Evolutionary conservation across 495 filamentous ascomycete genomes (phyloP).

Genomic region (Neurospora sp.): DNA sequence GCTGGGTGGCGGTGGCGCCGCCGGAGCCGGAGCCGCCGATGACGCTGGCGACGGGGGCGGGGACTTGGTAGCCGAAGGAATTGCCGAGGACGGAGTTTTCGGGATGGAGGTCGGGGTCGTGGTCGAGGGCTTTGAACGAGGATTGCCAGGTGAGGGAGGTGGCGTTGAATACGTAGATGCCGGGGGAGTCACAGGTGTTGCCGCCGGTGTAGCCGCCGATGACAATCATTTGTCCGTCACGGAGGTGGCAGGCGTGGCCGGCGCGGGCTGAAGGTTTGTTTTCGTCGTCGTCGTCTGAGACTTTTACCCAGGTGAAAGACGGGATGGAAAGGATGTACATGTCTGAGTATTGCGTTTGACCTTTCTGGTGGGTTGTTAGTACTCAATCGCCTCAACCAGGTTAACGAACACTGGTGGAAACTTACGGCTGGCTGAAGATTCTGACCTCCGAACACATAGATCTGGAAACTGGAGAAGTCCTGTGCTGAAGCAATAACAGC

Average conservation of each 20-base stretch:
- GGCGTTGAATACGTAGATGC: conserved; percentile 61
- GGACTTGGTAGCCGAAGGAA: conserved; percentile 56
- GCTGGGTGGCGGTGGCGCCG: conserved; percentile 53
- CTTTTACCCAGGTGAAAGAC: conserved; percentile 61
- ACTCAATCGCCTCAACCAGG: not conserved
- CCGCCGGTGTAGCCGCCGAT: conserved; percentile 60
- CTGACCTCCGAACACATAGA: conserved; percentile 71
- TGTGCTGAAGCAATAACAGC: conserved; percentile 60
- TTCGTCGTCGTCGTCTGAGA: conserved; percentile 40
- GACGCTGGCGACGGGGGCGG: conserved; percentile 45
- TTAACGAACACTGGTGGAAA: not conserved
- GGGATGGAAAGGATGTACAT: conserved; percentile 74
- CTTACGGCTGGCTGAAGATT: conserved; percentile 49
- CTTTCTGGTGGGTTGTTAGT: conserved; percentile 8
- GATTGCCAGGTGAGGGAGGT: conserved; percentile 50
- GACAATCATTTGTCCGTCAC: conserved; percentile 61
- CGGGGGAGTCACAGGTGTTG: conserved; percentile 56
- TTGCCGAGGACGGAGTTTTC: conserved; percentile 43
- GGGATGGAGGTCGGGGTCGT: conserved; percentile 21
- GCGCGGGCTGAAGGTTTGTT: conserved; percentile 49
- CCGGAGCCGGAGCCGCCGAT: conserved; percentile 54
- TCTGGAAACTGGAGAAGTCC: conserved; percentile 60
- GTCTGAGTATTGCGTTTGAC: conserved; percentile 57
- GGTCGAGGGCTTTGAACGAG: conserved; percentile 41
- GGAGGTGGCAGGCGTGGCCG: conserved; percentile 60